A percentile compares a stretch with the other conserved stretches of the same genome.
phyloP scores from a whole-genome alignment of 1,284 basidiomycete species.

The Phlebopus sp. region DNA sequence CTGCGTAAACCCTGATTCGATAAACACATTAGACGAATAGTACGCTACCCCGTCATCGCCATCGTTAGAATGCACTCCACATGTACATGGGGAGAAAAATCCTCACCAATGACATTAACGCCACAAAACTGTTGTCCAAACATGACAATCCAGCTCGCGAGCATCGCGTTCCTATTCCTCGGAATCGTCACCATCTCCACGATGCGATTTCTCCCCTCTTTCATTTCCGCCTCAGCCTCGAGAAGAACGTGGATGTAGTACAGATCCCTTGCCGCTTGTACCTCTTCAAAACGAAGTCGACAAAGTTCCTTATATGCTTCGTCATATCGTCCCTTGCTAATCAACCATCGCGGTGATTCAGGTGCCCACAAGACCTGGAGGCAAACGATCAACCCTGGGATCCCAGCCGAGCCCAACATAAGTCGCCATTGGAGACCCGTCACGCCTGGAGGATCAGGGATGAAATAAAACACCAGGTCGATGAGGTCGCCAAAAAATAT shows the following conservation, averaged over 20 bases:
- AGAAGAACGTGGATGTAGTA: conserved; percentile 66
- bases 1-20: conserved; percentile 47
- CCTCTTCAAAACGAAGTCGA: conserved; percentile 54
- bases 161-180: conserved; percentile 66
- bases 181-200: conserved; percentile 65
- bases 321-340: conserved; percentile 61
- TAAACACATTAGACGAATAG: conserved; percentile 63
- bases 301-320: conserved; percentile 60
- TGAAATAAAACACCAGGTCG: conserved; percentile 51
- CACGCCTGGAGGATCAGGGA: conserved; percentile 42
- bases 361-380: conserved; percentile 51
- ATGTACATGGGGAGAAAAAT: no score
- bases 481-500: conserved; percentile 59
- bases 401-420: conserved; percentile 55
- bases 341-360: conserved; percentile 66
- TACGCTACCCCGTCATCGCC: conserved; percentile 39
- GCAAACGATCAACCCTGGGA: conserved; percentile 56
- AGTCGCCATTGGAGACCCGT: conserved; percentile 58
- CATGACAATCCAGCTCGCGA: conserved; percentile 68
- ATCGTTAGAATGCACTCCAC: no score
- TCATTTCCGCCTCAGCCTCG: conserved; percentile 56
- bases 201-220: conserved; percentile 46
- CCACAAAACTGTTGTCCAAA: conserved; percentile 61
- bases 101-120: conserved; percentile 49
- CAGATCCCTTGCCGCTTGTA: conserved; percentile 74